A percentile compares a stretch with the other conserved stretches of the same genome.
These are phyloP conservation scores for Nissolia schottii DNA, from an alignment of 306 rosid species.

Conservation along the genomic window DNA sequence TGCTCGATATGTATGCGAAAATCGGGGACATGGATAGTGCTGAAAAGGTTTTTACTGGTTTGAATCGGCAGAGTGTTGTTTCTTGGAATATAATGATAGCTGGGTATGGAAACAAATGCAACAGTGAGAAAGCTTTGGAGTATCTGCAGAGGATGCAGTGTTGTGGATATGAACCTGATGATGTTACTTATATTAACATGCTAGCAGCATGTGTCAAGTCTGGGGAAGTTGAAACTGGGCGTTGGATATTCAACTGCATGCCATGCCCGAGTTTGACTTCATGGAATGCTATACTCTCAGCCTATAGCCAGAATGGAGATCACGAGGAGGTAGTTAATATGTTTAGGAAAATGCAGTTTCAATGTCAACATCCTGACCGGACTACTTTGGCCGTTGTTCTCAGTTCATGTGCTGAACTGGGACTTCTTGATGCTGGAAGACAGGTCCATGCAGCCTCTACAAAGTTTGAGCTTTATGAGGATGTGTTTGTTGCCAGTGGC, in stretches of 20 bases:
- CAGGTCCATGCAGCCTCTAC: conserved; percentile 60
- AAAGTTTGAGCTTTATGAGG: conserved; percentile 38
- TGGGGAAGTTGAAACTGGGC: conserved; percentile 53
- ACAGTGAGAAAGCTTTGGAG: conserved; percentile 47
- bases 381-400: conserved; percentile 65
- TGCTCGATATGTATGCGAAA: conserved; percentile 77
- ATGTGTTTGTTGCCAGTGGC: conserved; percentile 62
- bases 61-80: conserved; percentile 44
- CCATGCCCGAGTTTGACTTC: conserved; percentile 56
- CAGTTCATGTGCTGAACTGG: conserved; percentile 61
- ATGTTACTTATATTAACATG: conserved; percentile 66
- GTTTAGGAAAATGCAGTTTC: conserved; percentile 71
- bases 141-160: conserved; percentile 46
- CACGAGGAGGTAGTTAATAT: conserved; percentile 49
- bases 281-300: conserved; percentile 80
- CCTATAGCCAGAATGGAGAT: conserved; percentile 50
- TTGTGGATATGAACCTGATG: conserved; percentile 58
- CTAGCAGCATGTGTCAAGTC: conserved; percentile 64
- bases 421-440: conserved; percentile 51
- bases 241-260: conserved; percentile 62
- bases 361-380: conserved; percentile 44
- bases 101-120: conserved; percentile 54
- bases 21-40: conserved; percentile 56
- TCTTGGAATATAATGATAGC: conserved; percentile 81
- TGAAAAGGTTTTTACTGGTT: conserved; percentile 45